These are phyloP conservation scores for Mortierella sp. DNA, from an alignment of 371 early-diverging fungal genomes.

Conservation along the genomic window DNA sequence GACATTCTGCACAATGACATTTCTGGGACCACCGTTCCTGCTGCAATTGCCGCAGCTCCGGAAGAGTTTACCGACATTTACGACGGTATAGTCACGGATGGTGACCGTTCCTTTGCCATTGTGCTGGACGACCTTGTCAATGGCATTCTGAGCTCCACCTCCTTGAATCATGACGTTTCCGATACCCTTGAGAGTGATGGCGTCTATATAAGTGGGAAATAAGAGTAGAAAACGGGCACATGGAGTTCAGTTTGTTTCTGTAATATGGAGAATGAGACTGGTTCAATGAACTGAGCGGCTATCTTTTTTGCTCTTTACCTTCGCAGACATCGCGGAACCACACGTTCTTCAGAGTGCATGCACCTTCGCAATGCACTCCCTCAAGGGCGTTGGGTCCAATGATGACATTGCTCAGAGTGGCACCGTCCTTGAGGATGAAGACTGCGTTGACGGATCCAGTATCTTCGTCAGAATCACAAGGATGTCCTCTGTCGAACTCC, in stretches of 20 bases:
- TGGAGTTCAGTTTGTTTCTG: no score
- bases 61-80: slow-evolving; percentile 14
- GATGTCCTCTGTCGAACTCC: slow-evolving; percentile 14
- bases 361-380: slow-evolving; percentile 18
- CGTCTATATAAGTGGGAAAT: slow-evolving; percentile 3
- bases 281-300: no score
- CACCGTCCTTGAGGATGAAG: slow-evolving; percentile 17
- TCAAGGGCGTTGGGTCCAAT: slow-evolving; percentile 14
- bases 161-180: slow-evolving; percentile 15
- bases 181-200: slow-evolving; percentile 13
- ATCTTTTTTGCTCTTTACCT: not conserved
- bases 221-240: not conserved
- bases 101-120: slow-evolving; percentile 12
- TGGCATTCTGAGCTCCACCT: slow-evolving; percentile 16
- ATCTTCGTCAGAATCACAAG: slow-evolving; percentile 10
- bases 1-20: slow-evolving; percentile 17
- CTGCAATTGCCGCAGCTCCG: slow-evolving; percentile 22
- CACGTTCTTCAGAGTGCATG: slow-evolving; percentile 18
- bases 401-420: slow-evolving; percentile 18
- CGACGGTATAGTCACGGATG: slow-evolving; percentile 16
- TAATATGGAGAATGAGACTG: no score
- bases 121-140: slow-evolving; percentile 17
- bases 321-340: slow-evolving; percentile 20
- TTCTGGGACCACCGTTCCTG: slow-evolving; percentile 19
- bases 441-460: slow-evolving; percentile 18